A percentile compares a stretch with the other conserved stretches of the same genome.
Evolutionary conservation across 192 early-diverging fungal species (phyloP).

Genomic region (Backusella mclennaniae): DNA sequence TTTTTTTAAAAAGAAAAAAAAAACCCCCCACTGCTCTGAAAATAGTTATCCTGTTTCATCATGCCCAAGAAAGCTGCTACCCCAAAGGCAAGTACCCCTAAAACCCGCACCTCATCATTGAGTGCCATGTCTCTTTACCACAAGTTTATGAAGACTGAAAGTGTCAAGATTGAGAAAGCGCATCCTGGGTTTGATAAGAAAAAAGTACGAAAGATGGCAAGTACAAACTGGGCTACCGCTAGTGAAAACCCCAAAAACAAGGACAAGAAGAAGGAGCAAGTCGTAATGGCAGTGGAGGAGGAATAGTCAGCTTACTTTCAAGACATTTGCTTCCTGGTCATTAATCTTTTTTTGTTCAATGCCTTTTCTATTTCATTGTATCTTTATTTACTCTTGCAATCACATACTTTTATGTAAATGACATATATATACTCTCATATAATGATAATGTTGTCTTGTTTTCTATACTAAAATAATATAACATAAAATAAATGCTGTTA

Average conservation of each 20-base stretch:
- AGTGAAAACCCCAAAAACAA: not conserved
- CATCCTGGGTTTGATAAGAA: not conserved
- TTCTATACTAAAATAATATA: no score
- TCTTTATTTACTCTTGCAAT: no score
- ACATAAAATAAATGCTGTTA: no score
- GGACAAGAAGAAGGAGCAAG: not conserved
- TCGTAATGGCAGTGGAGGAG: no score
- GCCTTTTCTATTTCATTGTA: no score
- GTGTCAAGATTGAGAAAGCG: not conserved
- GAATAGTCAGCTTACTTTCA: no score
- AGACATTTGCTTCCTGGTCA: no score
- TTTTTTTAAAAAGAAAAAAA: not conserved
- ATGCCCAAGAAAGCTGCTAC: not conserved
- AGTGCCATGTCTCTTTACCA: not conserved
- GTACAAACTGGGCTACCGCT: not conserved
- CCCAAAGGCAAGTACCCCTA: not conserved
- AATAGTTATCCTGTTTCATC: not conserved
- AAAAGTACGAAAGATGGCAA: not conserved
- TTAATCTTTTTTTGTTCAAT: no score
- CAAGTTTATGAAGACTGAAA: not conserved
- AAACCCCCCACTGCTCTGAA: no score
- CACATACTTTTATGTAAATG: no score
- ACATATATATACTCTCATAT: no score
- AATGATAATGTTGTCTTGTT: no score
- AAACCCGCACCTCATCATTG: not conserved